Evolutionary conservation across 305 asterid genomes (phyloP).

Genomic region (Fraxinus latifolia): DNA sequence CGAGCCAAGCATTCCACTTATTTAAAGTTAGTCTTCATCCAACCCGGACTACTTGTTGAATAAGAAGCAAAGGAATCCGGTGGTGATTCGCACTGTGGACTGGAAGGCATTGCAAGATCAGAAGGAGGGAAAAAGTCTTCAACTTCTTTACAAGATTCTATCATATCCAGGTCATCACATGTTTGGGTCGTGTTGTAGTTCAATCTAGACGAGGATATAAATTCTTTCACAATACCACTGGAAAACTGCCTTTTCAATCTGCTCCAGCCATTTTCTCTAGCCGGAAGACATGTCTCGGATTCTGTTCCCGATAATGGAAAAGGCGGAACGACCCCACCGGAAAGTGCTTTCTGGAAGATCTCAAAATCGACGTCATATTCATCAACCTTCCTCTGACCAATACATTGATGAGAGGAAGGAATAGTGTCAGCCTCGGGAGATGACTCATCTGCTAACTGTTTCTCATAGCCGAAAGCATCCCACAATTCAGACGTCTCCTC

Average conservation of each 20-base stretch:
- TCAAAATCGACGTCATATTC: constrained; percentile 46
- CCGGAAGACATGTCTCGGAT: constrained; percentile 44
- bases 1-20: constrained; percentile 28
- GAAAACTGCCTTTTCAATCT: constrained; percentile 39
- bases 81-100: constrained; percentile 29
- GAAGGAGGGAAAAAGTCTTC: constrained; percentile 29
- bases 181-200: constrained; percentile 20
- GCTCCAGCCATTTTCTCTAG: constrained; percentile 43
- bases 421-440: background rate
- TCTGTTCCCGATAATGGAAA: constrained; percentile 38
- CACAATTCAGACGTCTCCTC: constrained; percentile 74
- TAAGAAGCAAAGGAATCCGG: constrained; percentile 36
- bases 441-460: constrained; percentile 26
- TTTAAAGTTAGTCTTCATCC: constrained; percentile 23
- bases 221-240: constrained; percentile 37
- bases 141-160: constrained; percentile 32
- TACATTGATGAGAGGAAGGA: constrained; percentile 11
- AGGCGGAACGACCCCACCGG: constrained; percentile 52
- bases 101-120: constrained; percentile 32
- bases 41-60: constrained; percentile 34
- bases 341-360: constrained; percentile 38
- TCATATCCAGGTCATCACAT: constrained; percentile 28
- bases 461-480: constrained; percentile 49
- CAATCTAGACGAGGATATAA: constrained; percentile 40
- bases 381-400: constrained; percentile 34